Evolutionary conservation across 2,329 filamentous ascomycete species (phyloP).

Genomic region (Alternaria sp.): DNA sequence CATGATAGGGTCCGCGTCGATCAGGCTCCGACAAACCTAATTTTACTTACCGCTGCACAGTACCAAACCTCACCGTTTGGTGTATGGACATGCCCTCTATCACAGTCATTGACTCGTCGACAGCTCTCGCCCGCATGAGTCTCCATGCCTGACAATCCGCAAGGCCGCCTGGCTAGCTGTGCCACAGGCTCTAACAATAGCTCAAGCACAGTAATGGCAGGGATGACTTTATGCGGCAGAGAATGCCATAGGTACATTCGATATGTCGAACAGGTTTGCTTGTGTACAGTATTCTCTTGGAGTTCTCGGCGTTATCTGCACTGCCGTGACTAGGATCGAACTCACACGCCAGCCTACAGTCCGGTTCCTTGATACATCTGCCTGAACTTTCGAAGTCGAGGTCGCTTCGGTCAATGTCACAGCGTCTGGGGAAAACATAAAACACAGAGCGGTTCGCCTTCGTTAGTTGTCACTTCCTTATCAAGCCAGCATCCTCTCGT

Average conservation of each 20-base stretch:
- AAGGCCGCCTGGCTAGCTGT: slow-evolving; percentile 24
- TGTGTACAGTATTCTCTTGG: slow-evolving; percentile 20
- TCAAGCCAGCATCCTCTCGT: background rate
- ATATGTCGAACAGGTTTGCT: slow-evolving; percentile 23
- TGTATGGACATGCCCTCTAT: slow-evolving; percentile 14
- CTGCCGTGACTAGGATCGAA: background rate
- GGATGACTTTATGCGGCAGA: slow-evolving; percentile 9
- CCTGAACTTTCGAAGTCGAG: slow-evolving; percentile 13
- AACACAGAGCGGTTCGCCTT: slow-evolving; percentile 18
- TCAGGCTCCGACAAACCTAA: slow-evolving; percentile 19
- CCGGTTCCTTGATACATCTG: slow-evolving; percentile 16
- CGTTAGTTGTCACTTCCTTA: slow-evolving; percentile 1
- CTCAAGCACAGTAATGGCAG: background rate
- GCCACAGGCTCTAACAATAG: slow-evolving; percentile 19
- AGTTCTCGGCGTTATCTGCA: slow-evolving; percentile 6
- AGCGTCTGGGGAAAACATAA: slow-evolving; percentile 24
- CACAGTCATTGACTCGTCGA: slow-evolving; percentile 12
- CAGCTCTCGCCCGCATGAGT: slow-evolving; percentile 28
- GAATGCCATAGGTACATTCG: slow-evolving; percentile 16
- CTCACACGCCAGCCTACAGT: slow-evolving; percentile 25
- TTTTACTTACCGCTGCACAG: slow-evolving; percentile 16
- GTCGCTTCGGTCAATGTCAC: slow-evolving; percentile 21
- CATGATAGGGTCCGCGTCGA: slow-evolving; percentile 35
- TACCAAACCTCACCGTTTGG: slow-evolving; percentile 16
- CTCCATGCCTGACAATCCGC: slow-evolving; percentile 19